Conservation (phyloP, 805 yeast species). For the Nakazawaea wyomingensis region DNA sequence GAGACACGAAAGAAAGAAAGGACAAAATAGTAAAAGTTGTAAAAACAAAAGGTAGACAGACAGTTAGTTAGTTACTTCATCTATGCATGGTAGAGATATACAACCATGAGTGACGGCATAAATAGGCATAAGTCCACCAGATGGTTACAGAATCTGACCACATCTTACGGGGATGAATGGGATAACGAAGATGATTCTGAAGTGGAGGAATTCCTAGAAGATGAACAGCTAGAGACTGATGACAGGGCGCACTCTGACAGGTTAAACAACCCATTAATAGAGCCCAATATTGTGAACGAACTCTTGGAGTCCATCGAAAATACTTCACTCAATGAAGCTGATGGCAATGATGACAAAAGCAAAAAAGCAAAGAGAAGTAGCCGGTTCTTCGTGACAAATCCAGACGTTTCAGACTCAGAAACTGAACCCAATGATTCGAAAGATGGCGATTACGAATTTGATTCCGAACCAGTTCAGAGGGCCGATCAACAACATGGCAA, state of each 20-base stretch:
- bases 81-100: too few relatives aligned
- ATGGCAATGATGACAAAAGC: too few relatives aligned
- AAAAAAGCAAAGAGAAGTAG: conserved; percentile 1
- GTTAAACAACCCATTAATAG: too few relatives aligned
- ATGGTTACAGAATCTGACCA: conserved; percentile 9
- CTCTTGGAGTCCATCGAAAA: neutral
- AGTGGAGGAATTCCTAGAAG: neutral
- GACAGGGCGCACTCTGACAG: too few relatives aligned
- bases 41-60: too few relatives aligned
- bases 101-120: conserved; percentile 5
- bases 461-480: neutral
- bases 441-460: neutral
- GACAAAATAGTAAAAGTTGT: too few relatives aligned
- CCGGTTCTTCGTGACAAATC: conserved; percentile 11
- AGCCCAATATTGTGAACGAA: neutral
- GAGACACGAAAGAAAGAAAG: too few relatives aligned
- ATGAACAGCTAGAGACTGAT: neutral
- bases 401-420: conserved; percentile 5
- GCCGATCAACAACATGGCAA: neutral
- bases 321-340: too few relatives aligned
- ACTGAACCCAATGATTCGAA: neutral
- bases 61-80: too few relatives aligned
- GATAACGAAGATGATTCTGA: conserved; percentile 6
- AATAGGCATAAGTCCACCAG: conserved; percentile 13
- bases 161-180: conserved; percentile 14